Evolutionary conservation across 208 protist genomes (phyloP).

Genomic region (Strigomonas oncopelti): DNA sequence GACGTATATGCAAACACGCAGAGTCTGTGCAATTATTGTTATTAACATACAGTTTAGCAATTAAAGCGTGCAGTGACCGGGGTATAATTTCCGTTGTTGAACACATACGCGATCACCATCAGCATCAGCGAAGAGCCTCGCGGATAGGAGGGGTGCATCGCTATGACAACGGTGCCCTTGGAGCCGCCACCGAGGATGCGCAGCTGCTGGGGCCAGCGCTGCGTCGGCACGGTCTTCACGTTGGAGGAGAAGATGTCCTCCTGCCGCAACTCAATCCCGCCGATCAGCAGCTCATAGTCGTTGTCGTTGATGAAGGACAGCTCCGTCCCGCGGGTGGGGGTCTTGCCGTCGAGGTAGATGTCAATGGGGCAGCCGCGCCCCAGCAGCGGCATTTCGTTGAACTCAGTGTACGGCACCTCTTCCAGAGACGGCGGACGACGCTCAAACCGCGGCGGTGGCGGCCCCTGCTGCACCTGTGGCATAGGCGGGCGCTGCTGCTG

Average conservation of each 20-base stretch:
- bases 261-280: conserved; percentile 80
- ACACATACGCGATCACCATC: conserved; percentile 72
- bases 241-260: conserved; percentile 83
- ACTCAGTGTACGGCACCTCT: conserved; percentile 63
- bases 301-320: conserved; percentile 80
- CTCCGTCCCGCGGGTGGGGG: conserved; percentile 78
- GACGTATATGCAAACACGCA: too few species aligned
- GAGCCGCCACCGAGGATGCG: conserved; percentile 48
- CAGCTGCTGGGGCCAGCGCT: conserved; percentile 82
- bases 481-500: conserved; percentile 30
- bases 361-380: conserved; percentile 78
- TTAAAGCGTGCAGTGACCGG: conserved; percentile 63
- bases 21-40: not conserved
- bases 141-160: conserved; percentile 79
- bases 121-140: conserved; percentile 68
- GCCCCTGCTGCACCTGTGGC: conserved; percentile 19
- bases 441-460: conserved; percentile 62
- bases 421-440: conserved; percentile 67
- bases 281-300: conserved; percentile 61
- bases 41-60: not conserved
- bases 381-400: conserved; percentile 60
- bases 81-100: conserved; percentile 54
- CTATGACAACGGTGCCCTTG: conserved; percentile 59
- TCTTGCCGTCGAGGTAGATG: conserved; percentile 82
- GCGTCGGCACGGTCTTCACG: conserved; percentile 70